A percentile compares a stretch with the other conserved stretches of the same genome.
phyloP scores from a whole-genome alignment of 805 yeast genomes.

The Kodamaea hsintzibuensis region DNA sequence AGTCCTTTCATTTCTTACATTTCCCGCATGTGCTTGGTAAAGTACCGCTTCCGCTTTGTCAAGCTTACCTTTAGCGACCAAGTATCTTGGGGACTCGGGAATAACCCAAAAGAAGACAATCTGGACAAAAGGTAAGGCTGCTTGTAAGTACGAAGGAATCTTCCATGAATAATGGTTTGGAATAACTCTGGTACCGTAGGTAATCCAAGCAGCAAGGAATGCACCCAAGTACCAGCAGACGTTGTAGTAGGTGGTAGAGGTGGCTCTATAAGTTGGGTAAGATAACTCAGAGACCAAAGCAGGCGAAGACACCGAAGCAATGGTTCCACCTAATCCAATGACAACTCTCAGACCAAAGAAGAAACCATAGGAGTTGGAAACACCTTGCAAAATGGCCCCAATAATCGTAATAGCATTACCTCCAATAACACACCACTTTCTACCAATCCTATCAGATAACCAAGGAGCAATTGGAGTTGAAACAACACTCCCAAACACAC shows the following conservation, averaged over 20 bases:
- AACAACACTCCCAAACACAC: conserved; percentile 39
- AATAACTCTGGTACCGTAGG: conserved; percentile 47
- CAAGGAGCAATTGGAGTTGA: conserved; percentile 29
- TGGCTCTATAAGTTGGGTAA: conserved; percentile 40
- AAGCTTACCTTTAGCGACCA: conserved; percentile 23
- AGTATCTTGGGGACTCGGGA: conserved; percentile 42
- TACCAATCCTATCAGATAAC: conserved; percentile 40
- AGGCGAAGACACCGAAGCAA: conserved; percentile 47
- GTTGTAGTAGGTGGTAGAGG: conserved; percentile 43
- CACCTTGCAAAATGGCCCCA: conserved; percentile 41
- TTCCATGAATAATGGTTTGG: conserved; percentile 48
- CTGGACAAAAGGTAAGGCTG: conserved; percentile 49
- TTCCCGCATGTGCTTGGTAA: conserved; percentile 41
- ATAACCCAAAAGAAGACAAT: conserved; percentile 32
- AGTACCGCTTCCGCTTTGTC: conserved; percentile 31
- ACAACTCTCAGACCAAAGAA: conserved; percentile 49
- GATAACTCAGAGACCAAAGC: conserved; percentile 51
- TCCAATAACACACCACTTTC: conserved; percentile 30
- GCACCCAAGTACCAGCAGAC: conserved; percentile 57
- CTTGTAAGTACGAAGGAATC: conserved; percentile 55
- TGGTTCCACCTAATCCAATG: conserved; percentile 47
- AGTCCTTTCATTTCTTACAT: conserved; percentile 27
- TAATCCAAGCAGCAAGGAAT: conserved; percentile 51
- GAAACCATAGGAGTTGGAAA: conserved; percentile 33
- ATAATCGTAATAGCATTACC: conserved; percentile 29